Percentiles rank a stretch among this genome's conserved stretches.
These are phyloP conservation scores for Stemphylium vesicarium DNA, from an alignment of 2,329 filamentous ascomycete genomes.

Conservation along the genomic window DNA sequence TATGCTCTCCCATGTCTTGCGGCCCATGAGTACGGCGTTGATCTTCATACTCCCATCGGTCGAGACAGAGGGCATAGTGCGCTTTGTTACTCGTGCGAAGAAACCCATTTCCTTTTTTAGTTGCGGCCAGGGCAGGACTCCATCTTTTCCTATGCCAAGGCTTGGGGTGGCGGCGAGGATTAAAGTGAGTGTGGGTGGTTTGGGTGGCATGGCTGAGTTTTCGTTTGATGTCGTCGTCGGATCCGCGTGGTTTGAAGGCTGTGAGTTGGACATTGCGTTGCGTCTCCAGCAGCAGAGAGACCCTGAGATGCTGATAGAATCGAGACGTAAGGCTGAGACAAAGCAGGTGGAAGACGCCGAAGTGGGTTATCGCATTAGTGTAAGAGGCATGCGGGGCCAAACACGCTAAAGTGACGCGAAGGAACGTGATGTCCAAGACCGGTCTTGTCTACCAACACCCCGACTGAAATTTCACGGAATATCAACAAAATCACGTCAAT, in stretches of 20 bases:
- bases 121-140: conserved; percentile 85
- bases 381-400: conserved; percentile 14
- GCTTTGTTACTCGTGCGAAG: conserved; percentile 88
- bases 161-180: conserved; percentile 90
- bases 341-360: background rate
- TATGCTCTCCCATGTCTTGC: conserved; percentile 95
- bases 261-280: conserved; percentile 14
- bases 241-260: background rate
- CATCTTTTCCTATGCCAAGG: conserved; percentile 85
- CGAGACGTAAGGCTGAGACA: background rate
- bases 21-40: conserved; percentile 90
- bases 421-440: conserved; percentile 26
- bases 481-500: background rate
- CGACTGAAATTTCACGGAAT: background rate
- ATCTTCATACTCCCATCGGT: conserved; percentile 19
- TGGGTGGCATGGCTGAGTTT: conserved; percentile 24
- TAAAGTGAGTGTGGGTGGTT: conserved; percentile 72
- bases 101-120: conserved; percentile 93
- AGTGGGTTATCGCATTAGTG: conserved; percentile 7
- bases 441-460: background rate
- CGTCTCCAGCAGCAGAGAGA: background rate
- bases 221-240: background rate
- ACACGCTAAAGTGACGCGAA: conserved; percentile 31
- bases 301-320: background rate
- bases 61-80: conserved; percentile 51